Percentiles rank a stretch among this genome's conserved stretches.
Conservation (phyloP, 176 grass and related monocot species). For the Phyllostachys edulis region DNA sequence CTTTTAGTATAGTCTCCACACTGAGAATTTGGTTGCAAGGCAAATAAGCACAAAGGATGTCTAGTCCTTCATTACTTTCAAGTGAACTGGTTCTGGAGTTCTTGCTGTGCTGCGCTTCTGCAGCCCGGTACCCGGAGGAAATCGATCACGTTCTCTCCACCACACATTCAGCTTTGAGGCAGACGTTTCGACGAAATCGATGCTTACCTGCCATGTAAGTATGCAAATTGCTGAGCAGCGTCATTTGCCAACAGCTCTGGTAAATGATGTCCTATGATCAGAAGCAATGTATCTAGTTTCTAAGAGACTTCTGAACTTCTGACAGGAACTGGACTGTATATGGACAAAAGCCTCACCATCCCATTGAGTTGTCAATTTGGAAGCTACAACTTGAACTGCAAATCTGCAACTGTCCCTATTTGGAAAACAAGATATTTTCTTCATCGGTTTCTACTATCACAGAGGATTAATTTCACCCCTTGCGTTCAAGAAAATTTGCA, state of each 20-base stretch:
- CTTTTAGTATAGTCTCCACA: not conserved
- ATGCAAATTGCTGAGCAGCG: not conserved
- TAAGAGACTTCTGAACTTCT: not conserved
- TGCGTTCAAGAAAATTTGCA: not conserved
- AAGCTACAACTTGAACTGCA: not conserved
- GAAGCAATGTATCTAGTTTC: constrained; percentile 16
- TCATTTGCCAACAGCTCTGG: not conserved
- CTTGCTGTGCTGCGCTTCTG: not conserved
- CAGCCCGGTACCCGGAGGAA: no score
- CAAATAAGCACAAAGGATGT: not conserved
- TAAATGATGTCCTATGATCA: not conserved
- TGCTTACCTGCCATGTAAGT: not conserved
- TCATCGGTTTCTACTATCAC: not conserved
- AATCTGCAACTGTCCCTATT: not conserved
- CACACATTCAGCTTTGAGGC: no score
- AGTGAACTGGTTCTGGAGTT: not conserved
- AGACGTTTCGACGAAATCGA: not conserved
- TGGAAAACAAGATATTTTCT: not conserved
- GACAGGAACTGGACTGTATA: constrained; percentile 3
- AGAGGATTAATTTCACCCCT: not conserved
- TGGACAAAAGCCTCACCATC: constrained; percentile 27
- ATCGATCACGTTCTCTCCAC: no score
- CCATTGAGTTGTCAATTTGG: not conserved
- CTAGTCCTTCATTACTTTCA: not conserved
- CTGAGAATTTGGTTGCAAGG: no score